A percentile compares a stretch with the other conserved stretches of the same genome.
Evolutionary conservation across 1,139 yeast species (phyloP).

Genomic region (Chernovozyma aurita): DNA sequence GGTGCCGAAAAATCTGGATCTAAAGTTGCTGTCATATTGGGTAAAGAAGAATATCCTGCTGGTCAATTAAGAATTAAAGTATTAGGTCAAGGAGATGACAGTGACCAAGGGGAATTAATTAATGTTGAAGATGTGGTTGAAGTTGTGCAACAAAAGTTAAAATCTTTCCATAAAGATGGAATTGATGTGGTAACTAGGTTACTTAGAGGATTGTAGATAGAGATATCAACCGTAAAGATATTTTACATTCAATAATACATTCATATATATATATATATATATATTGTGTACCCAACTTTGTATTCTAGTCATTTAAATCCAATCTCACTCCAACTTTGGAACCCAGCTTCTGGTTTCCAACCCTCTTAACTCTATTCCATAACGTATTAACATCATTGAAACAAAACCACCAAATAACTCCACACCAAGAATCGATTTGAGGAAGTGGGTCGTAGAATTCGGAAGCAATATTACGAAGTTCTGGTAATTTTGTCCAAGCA

Average conservation of each 20-base stretch:
- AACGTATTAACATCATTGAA: constrained; percentile 62
- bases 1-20: constrained; percentile 96
- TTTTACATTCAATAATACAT: background rate
- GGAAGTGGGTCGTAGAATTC: constrained; percentile 87
- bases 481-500: constrained; percentile 81
- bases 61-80: constrained; percentile 83
- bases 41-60: constrained; percentile 84
- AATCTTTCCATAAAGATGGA: constrained; percentile 39
- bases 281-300: background rate
- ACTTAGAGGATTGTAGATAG: constrained; percentile 43
- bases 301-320: constrained; percentile 2
- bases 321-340: constrained; percentile 16
- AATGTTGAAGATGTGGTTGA: constrained; percentile 54
- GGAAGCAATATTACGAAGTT: constrained; percentile 59
- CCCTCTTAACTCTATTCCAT: constrained; percentile 78
- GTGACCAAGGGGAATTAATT: constrained; percentile 83
- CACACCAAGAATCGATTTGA: constrained; percentile 70
- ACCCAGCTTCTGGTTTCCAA: constrained; percentile 38
- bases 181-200: constrained; percentile 57
- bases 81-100: constrained; percentile 83
- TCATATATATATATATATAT: too few relatives aligned
- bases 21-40: constrained; percentile 84
- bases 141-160: constrained; percentile 52
- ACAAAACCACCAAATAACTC: constrained; percentile 70
- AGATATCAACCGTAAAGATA: background rate